Evolutionary conservation across 169 alveolate genomes (phyloP), one percentile per base, ranked within the genome.

Genomic region (Babesia ovata): DNA sequence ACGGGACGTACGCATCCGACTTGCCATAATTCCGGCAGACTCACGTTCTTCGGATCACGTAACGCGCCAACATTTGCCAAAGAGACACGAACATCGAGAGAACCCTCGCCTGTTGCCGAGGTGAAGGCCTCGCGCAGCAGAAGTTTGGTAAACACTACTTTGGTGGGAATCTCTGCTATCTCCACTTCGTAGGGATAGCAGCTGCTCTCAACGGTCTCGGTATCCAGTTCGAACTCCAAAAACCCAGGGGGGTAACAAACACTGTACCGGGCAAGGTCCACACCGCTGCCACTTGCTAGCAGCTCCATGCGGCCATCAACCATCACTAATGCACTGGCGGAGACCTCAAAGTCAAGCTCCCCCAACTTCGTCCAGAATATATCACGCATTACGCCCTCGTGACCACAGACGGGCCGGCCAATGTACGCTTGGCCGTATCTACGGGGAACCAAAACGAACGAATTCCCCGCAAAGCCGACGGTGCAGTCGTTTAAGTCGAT

Each of bases 241-340:
- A 71, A 45, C 1, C 42, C 72, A 19, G 22, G 17, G 9, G 81
- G 81, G 17, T 58, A 14, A 16, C 0, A 57, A 0, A 44, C 52
- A 19, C 17, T 7, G 21, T 22, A 59, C 7, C 49, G 63, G 26
- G 63, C 59, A n/a, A 71, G 22, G 2, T 69, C 77, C 9, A 65
- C 42, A 13, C 84, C 84, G 26, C 61, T 75, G 17, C 84, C 84
- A 22, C 69, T 53, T 7, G 70, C 70, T n/a, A 75, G 21, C n/a
- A 63, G 45, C 11, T 56, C 70, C 44, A 75, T 8, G 16, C 22
- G 3, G 0, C n/a, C 62, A 3, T 46, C 76, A 19, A 48, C 24
- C 21, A 10, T 71, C 0, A 26, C 28, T 22, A 71, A 16, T 6
- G 29, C 46, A 9, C 12, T n/a, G 2, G 75, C 28, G 0, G 75